Percentiles rank a stretch among this genome's conserved stretches.
phyloP scores from a whole-genome alignment of 495 filamentous ascomycete species.

The Tetracladium marchalianum region DNA sequence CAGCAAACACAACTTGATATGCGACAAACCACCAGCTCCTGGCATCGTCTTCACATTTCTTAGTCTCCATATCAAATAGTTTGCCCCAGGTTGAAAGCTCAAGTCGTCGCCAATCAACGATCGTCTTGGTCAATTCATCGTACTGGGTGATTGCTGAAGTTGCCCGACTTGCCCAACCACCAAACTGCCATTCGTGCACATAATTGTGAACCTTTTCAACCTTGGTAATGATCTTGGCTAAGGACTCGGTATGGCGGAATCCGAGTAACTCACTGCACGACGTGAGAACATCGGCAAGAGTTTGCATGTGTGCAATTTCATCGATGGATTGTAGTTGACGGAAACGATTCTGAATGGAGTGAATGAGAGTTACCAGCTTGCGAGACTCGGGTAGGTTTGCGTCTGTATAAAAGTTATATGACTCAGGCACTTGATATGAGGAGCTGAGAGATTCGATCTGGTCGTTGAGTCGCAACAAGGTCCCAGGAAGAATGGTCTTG shows the following conservation, averaged over 20 bases:
- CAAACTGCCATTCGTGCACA: slow-evolving; percentile 84
- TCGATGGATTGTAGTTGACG: slow-evolving; percentile 51
- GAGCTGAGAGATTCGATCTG: slow-evolving; percentile 43
- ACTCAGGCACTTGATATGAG: slow-evolving; percentile 20
- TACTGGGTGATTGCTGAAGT: slow-evolving; percentile 60
- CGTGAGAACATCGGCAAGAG: slow-evolving; percentile 61
- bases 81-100: slow-evolving; percentile 88
- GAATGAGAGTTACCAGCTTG: slow-evolving; percentile 55
- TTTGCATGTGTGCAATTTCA: slow-evolving; percentile 46
- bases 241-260: slow-evolving; percentile 70
- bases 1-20: slow-evolving; percentile 76
- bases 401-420: slow-evolving; percentile 86
- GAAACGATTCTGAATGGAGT: slow-evolving; percentile 59
- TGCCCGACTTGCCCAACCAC: slow-evolving; percentile 67
- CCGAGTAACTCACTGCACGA: slow-evolving; percentile 64
- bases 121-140: slow-evolving; percentile 61
- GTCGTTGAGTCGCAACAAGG: slow-evolving; percentile 52
- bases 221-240: slow-evolving; percentile 73
- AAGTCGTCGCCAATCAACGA: slow-evolving; percentile 79
- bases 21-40: slow-evolving; percentile 95
- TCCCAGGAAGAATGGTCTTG: slow-evolving; percentile 48
- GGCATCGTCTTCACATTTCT: slow-evolving; percentile 63
- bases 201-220: slow-evolving; percentile 73
- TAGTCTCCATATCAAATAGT: slow-evolving; percentile 76
- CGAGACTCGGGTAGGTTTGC: slow-evolving; percentile 63